Evolutionary conservation across 2,329 filamentous ascomycete genomes (phyloP).

Genomic region (Fusarium multiceps): DNA sequence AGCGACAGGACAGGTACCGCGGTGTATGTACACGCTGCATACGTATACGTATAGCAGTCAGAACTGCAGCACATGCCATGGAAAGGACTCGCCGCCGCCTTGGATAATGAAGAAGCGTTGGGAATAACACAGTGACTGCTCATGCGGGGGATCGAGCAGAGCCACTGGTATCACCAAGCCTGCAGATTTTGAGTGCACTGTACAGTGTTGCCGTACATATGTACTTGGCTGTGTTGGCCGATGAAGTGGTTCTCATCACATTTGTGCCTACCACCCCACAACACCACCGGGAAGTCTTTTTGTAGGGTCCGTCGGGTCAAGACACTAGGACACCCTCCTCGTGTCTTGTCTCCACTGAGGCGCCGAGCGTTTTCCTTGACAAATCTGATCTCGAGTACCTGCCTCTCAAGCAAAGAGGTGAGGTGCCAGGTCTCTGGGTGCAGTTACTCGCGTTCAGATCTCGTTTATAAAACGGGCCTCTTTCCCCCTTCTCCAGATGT

Average conservation of each 20-base stretch:
- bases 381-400: slow-evolving; percentile 41
- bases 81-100: neutral
- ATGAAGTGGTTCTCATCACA: slow-evolving; percentile 26
- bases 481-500: slow-evolving; percentile 33
- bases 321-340: slow-evolving; percentile 22
- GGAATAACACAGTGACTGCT: slow-evolving; percentile 19
- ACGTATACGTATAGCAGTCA: neutral
- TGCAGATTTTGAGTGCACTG: neutral
- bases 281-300: slow-evolving; percentile 30
- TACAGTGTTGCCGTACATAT: slow-evolving; percentile 17
- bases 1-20: slow-evolving; percentile 9
- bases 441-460: slow-evolving; percentile 8
- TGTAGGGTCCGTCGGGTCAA: slow-evolving; percentile 13
- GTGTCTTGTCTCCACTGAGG: slow-evolving; percentile 35
- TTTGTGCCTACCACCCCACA: slow-evolving; percentile 22
- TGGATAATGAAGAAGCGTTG: slow-evolving; percentile 1
- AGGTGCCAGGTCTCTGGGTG: slow-evolving; percentile 23
- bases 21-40: neutral
- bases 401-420: neutral
- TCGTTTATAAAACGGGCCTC: slow-evolving; percentile 48
- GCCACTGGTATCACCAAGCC: slow-evolving; percentile 21
- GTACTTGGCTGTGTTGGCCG: slow-evolving; percentile 18
- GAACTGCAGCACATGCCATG: neutral
- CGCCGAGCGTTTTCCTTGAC: slow-evolving; percentile 39
- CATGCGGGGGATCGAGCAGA: slow-evolving; percentile 8